A percentile compares a stretch with the other conserved stretches of the same genome.
These are phyloP conservation scores for Tephrocybe sp. DNA, from an alignment of 768 basidiomycete species.

Conservation along the genomic window DNA sequence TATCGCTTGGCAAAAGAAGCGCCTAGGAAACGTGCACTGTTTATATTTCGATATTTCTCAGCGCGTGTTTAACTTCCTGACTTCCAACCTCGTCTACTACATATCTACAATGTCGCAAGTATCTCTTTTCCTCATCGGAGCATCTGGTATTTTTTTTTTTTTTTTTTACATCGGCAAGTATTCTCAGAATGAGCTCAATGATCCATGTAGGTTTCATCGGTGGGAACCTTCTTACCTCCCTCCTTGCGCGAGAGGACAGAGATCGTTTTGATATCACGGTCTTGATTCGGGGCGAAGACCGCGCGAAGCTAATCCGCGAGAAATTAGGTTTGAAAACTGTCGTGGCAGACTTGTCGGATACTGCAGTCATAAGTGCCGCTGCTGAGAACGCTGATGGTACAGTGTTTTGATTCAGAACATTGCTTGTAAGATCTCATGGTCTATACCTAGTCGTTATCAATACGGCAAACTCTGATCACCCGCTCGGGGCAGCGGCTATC, in stretches of 20 bases:
- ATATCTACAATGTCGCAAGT: not conserved
- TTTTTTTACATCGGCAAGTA: not conserved
- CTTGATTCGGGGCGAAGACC: conserved; percentile 15
- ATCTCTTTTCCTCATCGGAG: conserved; percentile 14
- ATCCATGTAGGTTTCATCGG: conserved; percentile 12
- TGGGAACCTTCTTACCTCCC: conserved; percentile 11
- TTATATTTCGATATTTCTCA: no score
- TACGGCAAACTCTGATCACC: conserved; percentile 14
- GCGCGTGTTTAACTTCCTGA: not conserved
- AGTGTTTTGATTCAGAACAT: not conserved
- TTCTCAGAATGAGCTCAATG: not conserved
- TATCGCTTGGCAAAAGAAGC: not conserved
- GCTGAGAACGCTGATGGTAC: conserved; percentile 16
- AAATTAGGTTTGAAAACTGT: conserved; percentile 15
- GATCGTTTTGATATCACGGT: conserved; percentile 14
- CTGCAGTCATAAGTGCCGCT: conserved; percentile 6
- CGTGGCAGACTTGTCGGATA: conserved; percentile 12
- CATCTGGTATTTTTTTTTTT: conserved; percentile 7
- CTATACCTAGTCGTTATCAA: conserved; percentile 10
- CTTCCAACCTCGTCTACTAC: not conserved
- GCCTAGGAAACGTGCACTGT: not conserved
- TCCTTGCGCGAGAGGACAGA: conserved; percentile 11
- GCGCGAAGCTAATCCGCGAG: conserved; percentile 9
- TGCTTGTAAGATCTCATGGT: not conserved
- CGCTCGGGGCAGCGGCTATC: conserved; percentile 10